Evolutionary conservation across 331 rosid genomes (phyloP), one percentile per base, ranked within the genome.

Genomic region (Quercus lobata): DNA sequence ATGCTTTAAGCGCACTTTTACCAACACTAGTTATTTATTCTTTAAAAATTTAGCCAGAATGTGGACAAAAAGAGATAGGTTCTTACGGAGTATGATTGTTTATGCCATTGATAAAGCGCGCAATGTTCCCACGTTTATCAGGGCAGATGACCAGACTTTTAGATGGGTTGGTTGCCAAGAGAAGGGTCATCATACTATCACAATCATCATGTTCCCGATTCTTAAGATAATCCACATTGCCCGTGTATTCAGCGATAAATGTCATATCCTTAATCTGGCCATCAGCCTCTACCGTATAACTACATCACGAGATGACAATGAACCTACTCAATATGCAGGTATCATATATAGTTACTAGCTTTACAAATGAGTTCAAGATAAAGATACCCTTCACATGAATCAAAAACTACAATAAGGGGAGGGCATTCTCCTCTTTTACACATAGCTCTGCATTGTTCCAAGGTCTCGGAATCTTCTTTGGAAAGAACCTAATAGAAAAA

Each of bases 281-380:
- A 86, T 92, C 96, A 71, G 96, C 97, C 88, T 89, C 91, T 73
- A 91, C 96, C 1, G 97, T 92, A 81, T 81, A 92, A 78, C 97
- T 91, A 79, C 86, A 89, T 66, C 74, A 84, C 78, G 79, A 85
- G 80, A 76, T 80, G 80, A 83, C 79, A 53, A 77, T 37, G 79
- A 78, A 46, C 76, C 72, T 57, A 80, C 72, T 78, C 82, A 80
- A 57, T 79, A 74, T 52, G 37, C 63, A 80, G 79, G 66, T 35
- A 75, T 44, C 78, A 57, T 74, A 44, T 57, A 54, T 58, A 73
- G 62, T 63, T 76, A 46, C 84, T 73, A 35, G 80, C 80, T 76
- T 44, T 63, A 81, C 44, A 37, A 65, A 71, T 41, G 60, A 83
- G 84, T 82, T 73, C 61, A 85, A 86, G 87, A 84, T 80, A 72